Conservation (phyloP, 805 yeast species). For the Kluyveromyces starmeri region DNA sequence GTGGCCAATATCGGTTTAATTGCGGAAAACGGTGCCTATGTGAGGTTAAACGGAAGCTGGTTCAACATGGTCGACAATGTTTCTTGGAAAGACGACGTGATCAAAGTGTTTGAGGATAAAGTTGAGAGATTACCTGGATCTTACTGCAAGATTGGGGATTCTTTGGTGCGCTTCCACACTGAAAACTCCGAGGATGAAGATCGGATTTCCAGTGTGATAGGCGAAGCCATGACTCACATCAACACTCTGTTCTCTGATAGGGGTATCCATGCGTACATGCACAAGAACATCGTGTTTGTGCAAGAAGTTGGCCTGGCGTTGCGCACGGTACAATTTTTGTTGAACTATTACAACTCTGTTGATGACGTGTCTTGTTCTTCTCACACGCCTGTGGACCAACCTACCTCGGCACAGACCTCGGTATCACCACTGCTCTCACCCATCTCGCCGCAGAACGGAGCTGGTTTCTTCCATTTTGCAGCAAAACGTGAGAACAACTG, state of each 20-base stretch:
- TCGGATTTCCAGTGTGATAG: constrained; percentile 59
- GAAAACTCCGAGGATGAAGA: constrained; percentile 56
- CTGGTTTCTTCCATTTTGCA: constrained; percentile 4
- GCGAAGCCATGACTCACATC: constrained; percentile 78
- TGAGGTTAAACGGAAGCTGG: constrained; percentile 55
- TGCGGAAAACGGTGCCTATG: constrained; percentile 84
- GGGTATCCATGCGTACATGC: constrained; percentile 69
- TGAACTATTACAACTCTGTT: constrained; percentile 31
- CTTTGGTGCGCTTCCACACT: constrained; percentile 68
- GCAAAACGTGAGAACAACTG: constrained; percentile 12
- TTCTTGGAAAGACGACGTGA: constrained; percentile 31
- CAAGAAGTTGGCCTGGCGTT: constrained; percentile 54
- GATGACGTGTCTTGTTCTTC: constrained; percentile 21
- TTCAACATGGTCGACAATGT: constrained; percentile 49
- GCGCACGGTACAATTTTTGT: constrained; percentile 47
- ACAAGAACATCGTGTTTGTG: constrained; percentile 59
- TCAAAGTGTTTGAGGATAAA: constrained; percentile 28
- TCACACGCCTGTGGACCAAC: constrained; percentile 13
- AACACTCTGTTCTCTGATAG: constrained; percentile 61
- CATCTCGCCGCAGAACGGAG: constrained; percentile 6
- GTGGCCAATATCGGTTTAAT: constrained; percentile 67
- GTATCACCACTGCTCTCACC: constrained; percentile 9
- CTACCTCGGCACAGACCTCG: background rate
- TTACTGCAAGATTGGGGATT: constrained; percentile 60
- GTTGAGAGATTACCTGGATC: constrained; percentile 78